A percentile compares a stretch with the other conserved stretches of the same genome.
These are phyloP conservation scores for Ligustrum vulgare DNA, from an alignment of 257 asterid genomes.

Conservation along the genomic window DNA sequence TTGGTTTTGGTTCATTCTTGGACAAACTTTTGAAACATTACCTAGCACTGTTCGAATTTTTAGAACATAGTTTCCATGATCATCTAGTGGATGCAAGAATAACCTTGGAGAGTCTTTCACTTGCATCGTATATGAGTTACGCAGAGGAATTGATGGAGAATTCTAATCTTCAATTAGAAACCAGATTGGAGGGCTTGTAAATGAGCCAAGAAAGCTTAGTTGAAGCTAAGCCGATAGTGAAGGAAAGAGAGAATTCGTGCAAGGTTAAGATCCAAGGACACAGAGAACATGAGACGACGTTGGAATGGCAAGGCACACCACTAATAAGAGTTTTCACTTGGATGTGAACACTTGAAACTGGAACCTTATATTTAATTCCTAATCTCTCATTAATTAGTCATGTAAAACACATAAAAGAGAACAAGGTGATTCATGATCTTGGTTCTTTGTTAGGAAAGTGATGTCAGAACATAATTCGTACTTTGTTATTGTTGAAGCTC, in stretches of 20 bases:
- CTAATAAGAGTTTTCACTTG: conserved; percentile 68
- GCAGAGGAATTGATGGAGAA: conserved; percentile 34
- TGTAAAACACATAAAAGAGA: no score
- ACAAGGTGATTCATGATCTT: no score
- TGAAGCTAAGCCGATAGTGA: conserved; percentile 60
- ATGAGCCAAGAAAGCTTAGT: conserved; percentile 46
- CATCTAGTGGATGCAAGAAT: conserved; percentile 66
- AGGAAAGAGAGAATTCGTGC: conserved; percentile 39
- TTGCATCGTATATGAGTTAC: conserved; percentile 52
- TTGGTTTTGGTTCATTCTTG: conserved; percentile 41
- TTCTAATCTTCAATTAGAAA: background rate
- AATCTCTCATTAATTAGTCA: background rate
- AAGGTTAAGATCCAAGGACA: conserved; percentile 34
- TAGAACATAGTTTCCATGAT: conserved; percentile 62
- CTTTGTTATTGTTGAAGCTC: no score
- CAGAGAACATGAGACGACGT: conserved; percentile 48
- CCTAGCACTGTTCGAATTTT: conserved; percentile 53
- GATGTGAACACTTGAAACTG: conserved; percentile 37
- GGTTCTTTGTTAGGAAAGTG: no score
- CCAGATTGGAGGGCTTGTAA: conserved; percentile 31
- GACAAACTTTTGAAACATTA: conserved; percentile 42
- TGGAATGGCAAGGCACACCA: conserved; percentile 61
- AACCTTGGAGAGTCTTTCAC: conserved; percentile 56
- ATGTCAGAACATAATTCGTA: no score
- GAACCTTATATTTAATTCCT: background rate